Evolutionary conservation across 352 stramenopile species (phyloP), one percentile per base, ranked within the genome.

Genomic region (Aphanomyces invadans): DNA sequence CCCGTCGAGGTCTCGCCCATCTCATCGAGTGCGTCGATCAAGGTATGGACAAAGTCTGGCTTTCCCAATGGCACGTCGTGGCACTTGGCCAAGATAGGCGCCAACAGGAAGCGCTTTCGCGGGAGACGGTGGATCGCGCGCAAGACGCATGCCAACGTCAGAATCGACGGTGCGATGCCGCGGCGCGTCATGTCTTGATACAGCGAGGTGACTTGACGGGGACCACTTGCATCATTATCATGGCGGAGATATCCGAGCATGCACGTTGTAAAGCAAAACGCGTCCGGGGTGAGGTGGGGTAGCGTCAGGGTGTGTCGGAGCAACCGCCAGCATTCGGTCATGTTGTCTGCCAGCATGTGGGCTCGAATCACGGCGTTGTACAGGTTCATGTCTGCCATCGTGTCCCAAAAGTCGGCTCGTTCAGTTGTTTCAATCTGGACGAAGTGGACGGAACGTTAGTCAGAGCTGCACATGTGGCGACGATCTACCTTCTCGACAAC

Each of bases 211-310:
- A 65, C 63, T 32, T 71, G 70, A 31, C 84, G 87, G 0, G 46
- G 46, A 12, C n/a, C 26, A 54, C 21, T 54, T 11, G 7, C 36
- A 42, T 42, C 36, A 7, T 7, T 15, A 15, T 15, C 36, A 42
- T 11, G 46, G n/a, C n/a, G n/a, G 60, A 80, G 78, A 19, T 83
- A 67, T 26, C 77, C 75, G 33, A 80, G 60, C 67, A 89, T 81
- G 44, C 70, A 88, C 1, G 73, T 86, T 17, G 76, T 79, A 62
- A 81, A 91, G 15, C 78, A 79, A 33, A 87, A 89, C 52, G 82
- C 79, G 44, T 91, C 79, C 1, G 79, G 79, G 23, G 71, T 71
- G 74, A 91, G 80, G 9, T 69, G 67, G 7, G 81, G 68, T 9
- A 89, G 73, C 54, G 87, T 75, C 48, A 69, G 29, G 65, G 73